Evolutionary conservation across 129 eudicot species (phyloP).

Genomic region (Smallanthus sonchifolius): DNA sequence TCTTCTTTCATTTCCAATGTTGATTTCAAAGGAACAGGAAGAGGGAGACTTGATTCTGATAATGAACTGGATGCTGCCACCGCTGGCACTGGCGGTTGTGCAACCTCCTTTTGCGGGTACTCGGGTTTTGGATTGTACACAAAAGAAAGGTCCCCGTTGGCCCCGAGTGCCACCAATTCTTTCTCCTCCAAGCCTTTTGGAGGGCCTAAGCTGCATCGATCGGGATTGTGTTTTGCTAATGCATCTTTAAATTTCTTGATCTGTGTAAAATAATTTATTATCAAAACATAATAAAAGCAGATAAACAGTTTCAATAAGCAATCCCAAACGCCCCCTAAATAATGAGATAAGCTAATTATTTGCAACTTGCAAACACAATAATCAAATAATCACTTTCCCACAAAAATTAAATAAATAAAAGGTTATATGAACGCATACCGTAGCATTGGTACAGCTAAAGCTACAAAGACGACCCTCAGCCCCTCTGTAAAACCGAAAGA

Average conservation of each 20-base stretch:
- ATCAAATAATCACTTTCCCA: not conserved
- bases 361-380: not conserved
- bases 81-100: not conserved
- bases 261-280: conserved; percentile 22
- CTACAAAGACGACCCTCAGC: conserved; percentile 78
- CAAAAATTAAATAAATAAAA: not conserved
- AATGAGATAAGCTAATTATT: not conserved
- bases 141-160: conserved; percentile 61
- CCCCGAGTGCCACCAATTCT: conserved; percentile 54
- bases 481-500: conserved; percentile 84
- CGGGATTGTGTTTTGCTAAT: conserved; percentile 52
- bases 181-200: conserved; percentile 77
- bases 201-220: conserved; percentile 56
- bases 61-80: not conserved
- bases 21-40: conserved; percentile 27
- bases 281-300: not conserved
- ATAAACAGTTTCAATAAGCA: not conserved
- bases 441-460: conserved; percentile 88
- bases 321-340: not conserved
- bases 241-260: conserved; percentile 71
- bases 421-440: conserved; percentile 39
- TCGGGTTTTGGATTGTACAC: conserved; percentile 38
- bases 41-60: conserved; percentile 19
- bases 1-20: conserved; percentile 14
- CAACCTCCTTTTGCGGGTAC: conserved; percentile 28